Conservation (phyloP, 352 stramenopile genomes). For the Globisporangium paroecandrum region DNA sequence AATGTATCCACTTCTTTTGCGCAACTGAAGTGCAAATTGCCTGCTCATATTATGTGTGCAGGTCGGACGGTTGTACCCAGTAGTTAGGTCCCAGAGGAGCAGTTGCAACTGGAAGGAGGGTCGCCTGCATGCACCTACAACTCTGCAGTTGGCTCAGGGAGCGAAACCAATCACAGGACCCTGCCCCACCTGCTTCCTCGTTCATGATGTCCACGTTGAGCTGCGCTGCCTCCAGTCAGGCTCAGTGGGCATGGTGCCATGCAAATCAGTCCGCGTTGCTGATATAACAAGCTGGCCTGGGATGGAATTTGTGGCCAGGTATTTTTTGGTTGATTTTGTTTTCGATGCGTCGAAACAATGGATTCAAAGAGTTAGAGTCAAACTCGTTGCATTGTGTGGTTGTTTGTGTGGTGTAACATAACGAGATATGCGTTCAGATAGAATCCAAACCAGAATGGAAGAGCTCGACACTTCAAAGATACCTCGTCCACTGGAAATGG, state of each 20-base stretch:
- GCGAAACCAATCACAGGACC: background rate
- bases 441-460: too few species aligned
- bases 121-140: background rate
- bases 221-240: background rate
- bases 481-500: too few species aligned
- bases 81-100: background rate
- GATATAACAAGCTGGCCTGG: background rate
- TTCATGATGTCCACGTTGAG: background rate
- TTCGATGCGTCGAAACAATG: background rate
- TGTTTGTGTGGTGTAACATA: too few species aligned
- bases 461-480: too few species aligned
- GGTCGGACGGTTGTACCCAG: background rate
- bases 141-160: too few species aligned
- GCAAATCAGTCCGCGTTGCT: background rate
- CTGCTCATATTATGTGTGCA: background rate
- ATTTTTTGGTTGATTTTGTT: background rate
- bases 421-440: too few species aligned
- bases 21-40: background rate
- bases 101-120: background rate
- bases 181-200: background rate
- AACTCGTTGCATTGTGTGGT: background rate
- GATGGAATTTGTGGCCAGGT: background rate
- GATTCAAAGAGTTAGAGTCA: background rate
- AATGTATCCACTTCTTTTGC: background rate
- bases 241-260: background rate